Conservation (phyloP, 2,329 filamentous ascomycete species). For the Aspergillus calidoustus region DNA sequence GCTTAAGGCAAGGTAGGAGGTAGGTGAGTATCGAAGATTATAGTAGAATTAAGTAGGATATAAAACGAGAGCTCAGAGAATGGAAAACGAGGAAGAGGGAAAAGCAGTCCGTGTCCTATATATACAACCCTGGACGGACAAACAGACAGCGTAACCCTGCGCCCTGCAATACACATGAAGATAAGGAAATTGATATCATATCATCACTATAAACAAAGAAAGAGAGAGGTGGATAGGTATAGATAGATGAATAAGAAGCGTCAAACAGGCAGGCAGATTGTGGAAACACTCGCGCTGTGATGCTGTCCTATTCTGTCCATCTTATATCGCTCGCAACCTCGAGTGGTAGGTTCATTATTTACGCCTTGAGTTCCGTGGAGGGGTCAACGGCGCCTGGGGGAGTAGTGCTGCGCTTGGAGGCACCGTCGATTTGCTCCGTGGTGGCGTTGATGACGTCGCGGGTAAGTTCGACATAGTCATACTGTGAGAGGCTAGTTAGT, state of each 20-base stretch:
- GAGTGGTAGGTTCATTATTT: neutral
- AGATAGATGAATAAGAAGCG: neutral
- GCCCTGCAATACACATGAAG: neutral
- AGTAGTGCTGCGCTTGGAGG: conserved; percentile 37
- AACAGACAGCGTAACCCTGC: neutral
- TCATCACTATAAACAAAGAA: neutral
- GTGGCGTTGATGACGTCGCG: conserved; percentile 63
- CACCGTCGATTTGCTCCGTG: conserved; percentile 29
- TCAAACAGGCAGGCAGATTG: too few relatives aligned
- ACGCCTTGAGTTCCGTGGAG: conserved; percentile 31
- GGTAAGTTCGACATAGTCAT: conserved; percentile 86
- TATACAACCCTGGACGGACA: neutral
- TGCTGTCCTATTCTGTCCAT: neutral
- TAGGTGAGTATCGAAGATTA: neutral
- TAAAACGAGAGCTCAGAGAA: neutral
- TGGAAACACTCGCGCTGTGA: too few relatives aligned
- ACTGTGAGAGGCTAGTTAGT: conserved; percentile 47
- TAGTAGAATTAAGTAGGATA: conserved; percentile 3
- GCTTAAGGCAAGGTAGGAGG: neutral
- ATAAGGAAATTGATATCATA: neutral
- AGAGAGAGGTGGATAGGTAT: neutral
- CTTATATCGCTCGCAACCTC: neutral
- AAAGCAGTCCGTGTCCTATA: neutral
- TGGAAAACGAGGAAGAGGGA: neutral
- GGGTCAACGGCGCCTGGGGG: conserved; percentile 28